A percentile compares a stretch with the other conserved stretches of the same genome.
These are phyloP conservation scores for Pythium sukuiense DNA, from an alignment of 352 stramenopile species.

Conservation along the genomic window DNA sequence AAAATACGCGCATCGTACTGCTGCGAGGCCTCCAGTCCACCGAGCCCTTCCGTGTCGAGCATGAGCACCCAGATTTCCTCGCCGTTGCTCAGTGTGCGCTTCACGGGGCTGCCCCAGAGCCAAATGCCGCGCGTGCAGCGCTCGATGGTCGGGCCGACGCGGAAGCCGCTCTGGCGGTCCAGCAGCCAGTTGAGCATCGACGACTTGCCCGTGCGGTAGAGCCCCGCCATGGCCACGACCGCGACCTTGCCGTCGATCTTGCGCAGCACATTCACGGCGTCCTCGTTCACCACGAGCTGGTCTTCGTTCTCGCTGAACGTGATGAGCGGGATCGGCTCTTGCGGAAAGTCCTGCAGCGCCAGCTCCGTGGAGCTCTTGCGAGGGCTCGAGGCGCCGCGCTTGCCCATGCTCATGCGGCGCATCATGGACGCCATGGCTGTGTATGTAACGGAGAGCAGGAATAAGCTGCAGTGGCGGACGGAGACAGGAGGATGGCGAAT, in stretches of 20 bases:
- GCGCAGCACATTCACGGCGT: slow-evolving; percentile 63
- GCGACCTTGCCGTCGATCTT: slow-evolving; percentile 76
- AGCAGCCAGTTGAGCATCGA: slow-evolving; percentile 89
- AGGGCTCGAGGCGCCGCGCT: slow-evolving; percentile 4
- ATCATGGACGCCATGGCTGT: slow-evolving; percentile 9
- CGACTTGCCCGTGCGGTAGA: slow-evolving; percentile 88
- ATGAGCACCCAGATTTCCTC: slow-evolving; percentile 80
- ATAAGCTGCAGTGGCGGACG: not conserved
- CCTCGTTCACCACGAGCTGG: slow-evolving; percentile 77
- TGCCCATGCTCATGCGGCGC: slow-evolving; percentile 28
- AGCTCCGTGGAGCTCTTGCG: slow-evolving; percentile 18
- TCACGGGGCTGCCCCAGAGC: slow-evolving; percentile 77
- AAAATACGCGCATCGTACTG: slow-evolving; percentile 90
- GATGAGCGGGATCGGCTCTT: slow-evolving; percentile 81
- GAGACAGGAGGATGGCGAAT: not conserved
- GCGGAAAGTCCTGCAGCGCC: slow-evolving; percentile 53
- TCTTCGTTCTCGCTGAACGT: slow-evolving; percentile 85
- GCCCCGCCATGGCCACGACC: slow-evolving; percentile 80
- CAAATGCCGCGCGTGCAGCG: slow-evolving; percentile 87
- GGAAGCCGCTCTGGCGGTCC: slow-evolving; percentile 66
- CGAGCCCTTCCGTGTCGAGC: slow-evolving; percentile 87
- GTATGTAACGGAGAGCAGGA: not conserved
- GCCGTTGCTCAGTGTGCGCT: slow-evolving; percentile 57
- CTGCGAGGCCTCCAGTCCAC: slow-evolving; percentile 78
- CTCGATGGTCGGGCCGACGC: slow-evolving; percentile 78